Percentiles rank a stretch among this genome's conserved stretches.
Evolutionary conservation across 345 rosid genomes (phyloP).

Genomic region (Carallia pectinifolia): DNA sequence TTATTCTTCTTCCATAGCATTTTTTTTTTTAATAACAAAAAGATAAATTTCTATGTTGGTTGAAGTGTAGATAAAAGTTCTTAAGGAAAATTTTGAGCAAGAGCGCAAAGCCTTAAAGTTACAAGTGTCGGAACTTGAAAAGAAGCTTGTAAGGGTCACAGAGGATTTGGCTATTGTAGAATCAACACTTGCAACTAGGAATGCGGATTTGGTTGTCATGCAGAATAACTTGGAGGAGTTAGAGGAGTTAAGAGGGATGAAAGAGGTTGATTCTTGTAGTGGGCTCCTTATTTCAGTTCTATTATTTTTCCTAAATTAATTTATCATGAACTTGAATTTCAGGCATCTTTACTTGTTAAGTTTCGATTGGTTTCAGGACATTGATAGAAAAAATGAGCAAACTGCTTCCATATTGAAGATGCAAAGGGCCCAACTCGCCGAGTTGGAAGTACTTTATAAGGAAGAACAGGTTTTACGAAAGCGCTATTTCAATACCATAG

Average conservation of each 20-base stretch:
- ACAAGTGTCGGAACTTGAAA: slow-evolving; percentile 62
- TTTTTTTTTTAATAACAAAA: not conserved
- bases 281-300: not conserved
- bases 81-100: slow-evolving; percentile 57
- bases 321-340: not conserved
- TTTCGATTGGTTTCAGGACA: slow-evolving; percentile 56
- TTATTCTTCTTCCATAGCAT: not conserved
- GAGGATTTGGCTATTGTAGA: slow-evolving; percentile 47
- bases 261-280: slow-evolving; percentile 55
- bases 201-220: slow-evolving; percentile 49
- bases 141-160: slow-evolving; percentile 49
- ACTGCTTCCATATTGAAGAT: slow-evolving; percentile 93
- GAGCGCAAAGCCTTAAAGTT: slow-evolving; percentile 62
- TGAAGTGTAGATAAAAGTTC: slow-evolving; percentile 47
- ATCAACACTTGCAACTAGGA: slow-evolving; percentile 51
- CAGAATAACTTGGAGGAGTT: slow-evolving; percentile 77
- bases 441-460: slow-evolving; percentile 77
- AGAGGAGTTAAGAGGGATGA: slow-evolving; percentile 91
- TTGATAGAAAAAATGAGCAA: slow-evolving; percentile 94
- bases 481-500: slow-evolving; percentile 85
- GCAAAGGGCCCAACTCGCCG: slow-evolving; percentile 93
- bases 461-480: slow-evolving; percentile 89
- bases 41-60: not conserved
- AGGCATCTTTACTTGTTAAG: not conserved
- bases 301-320: not conserved